phyloP scores from a whole-genome alignment of 148 eudicot genomes.

The Salicornia ramosissima region DNA sequence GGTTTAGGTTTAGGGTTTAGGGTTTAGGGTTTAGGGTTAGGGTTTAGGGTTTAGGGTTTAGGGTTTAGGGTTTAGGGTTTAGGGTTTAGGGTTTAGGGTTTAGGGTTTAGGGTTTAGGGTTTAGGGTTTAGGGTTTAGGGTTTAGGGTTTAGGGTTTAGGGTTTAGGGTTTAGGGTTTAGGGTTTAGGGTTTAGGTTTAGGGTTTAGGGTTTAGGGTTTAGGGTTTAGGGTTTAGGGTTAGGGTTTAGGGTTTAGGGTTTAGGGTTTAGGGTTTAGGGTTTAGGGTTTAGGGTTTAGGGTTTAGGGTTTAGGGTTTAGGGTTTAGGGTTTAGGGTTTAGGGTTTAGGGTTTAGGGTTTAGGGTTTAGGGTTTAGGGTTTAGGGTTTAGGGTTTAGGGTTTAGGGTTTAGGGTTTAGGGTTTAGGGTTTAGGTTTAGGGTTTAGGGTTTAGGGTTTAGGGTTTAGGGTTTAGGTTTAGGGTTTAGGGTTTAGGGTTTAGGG shows the following conservation, averaged over 20 bases:
- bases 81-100: background rate
- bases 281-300: background rate
- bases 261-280: background rate
- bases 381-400: background rate
- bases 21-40: constrained; percentile 1
- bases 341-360: background rate
- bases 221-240: background rate
- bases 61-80: background rate
- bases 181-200: constrained; percentile 3
- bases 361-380: background rate
- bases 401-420: too few species aligned
- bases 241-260: background rate
- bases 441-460: background rate
- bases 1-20: background rate
- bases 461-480: background rate
- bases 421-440: background rate
- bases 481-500: background rate
- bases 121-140: background rate
- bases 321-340: background rate
- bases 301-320: background rate
- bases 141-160: background rate
- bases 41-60: background rate
- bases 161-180: background rate
- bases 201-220: background rate
- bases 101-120: constrained; percentile 5